These are phyloP conservation scores for Nepenthes mirabilis DNA, from an alignment of 148 eudicot species.

Conservation along the genomic window DNA sequence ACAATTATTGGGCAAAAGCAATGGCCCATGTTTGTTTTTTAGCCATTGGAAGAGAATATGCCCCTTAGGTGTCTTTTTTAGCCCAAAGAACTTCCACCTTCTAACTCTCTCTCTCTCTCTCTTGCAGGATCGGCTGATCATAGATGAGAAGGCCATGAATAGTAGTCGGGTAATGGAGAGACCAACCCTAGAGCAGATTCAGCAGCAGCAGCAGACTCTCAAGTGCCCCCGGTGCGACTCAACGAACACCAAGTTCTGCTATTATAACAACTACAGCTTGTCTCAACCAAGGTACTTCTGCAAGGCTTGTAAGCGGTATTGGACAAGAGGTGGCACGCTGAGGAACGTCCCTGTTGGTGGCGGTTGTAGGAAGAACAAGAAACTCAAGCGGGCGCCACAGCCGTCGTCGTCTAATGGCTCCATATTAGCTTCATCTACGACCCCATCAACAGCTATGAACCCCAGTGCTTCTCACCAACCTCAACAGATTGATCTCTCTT, in stretches of 20 bases:
- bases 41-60: too few relatives aligned
- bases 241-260: neutral
- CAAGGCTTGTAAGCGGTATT: slow-evolving; percentile 1
- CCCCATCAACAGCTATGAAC: neutral
- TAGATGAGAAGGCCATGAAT: too few relatives aligned
- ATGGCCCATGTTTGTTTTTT: too few relatives aligned
- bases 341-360: slow-evolving; percentile 2
- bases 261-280: slow-evolving; percentile 1
- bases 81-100: too few relatives aligned
- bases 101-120: too few relatives aligned
- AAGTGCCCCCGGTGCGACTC: slow-evolving; percentile 1
- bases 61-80: too few relatives aligned
- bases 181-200: neutral
- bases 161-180: too few relatives aligned
- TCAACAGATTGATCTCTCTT: neutral
- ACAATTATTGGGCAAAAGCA: too few relatives aligned
- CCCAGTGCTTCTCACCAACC: neutral
- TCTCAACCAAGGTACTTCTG: neutral
- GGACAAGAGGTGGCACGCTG: neutral
- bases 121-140: too few relatives aligned
- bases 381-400: neutral
- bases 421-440: neutral
- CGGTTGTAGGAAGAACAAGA: slow-evolving; percentile 1
- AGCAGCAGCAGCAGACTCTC: neutral
- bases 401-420: neutral